phyloP scores from a whole-genome alignment of 1,284 basidiomycete species.

The Tetrapyrgos nigripes region DNA sequence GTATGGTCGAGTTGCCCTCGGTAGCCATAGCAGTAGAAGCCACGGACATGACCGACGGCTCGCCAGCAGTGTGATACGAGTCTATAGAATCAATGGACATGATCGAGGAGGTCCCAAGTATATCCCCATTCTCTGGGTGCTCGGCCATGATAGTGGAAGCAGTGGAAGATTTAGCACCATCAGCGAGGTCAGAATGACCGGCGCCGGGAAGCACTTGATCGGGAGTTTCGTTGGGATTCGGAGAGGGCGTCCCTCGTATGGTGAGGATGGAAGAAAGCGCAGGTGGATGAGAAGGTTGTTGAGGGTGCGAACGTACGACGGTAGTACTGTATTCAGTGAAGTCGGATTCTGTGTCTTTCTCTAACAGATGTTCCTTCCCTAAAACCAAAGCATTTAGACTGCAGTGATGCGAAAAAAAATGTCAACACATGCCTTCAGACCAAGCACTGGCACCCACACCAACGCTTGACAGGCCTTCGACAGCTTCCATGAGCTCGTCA shows the following conservation, averaged over 20 bases:
- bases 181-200: slow-evolving; percentile 26
- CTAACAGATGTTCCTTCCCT: slow-evolving; percentile 65
- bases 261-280: slow-evolving; percentile 78
- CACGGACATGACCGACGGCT: slow-evolving; percentile 53
- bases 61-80: slow-evolving; percentile 71
- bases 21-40: slow-evolving; percentile 71
- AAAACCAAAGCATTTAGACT: slow-evolving; percentile 19
- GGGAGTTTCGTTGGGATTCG: slow-evolving; percentile 50
- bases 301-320: slow-evolving; percentile 60
- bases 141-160: slow-evolving; percentile 35
- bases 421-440: slow-evolving; percentile 44
- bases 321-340: slow-evolving; percentile 73
- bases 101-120: slow-evolving; percentile 51
- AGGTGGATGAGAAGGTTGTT: slow-evolving; percentile 44
- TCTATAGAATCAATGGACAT: slow-evolving; percentile 69
- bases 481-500: slow-evolving; percentile 68
- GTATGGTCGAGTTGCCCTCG: slow-evolving; percentile 73
- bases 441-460: slow-evolving; percentile 53
- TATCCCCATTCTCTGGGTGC: slow-evolving; percentile 31
- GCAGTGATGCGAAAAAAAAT: slow-evolving; percentile 10
- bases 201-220: slow-evolving; percentile 37
- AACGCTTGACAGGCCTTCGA: slow-evolving; percentile 60
- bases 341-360: slow-evolving; percentile 35
- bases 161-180: slow-evolving; percentile 25
- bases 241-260: slow-evolving; percentile 59